Evolutionary conservation across 2,329 filamentous ascomycete genomes (phyloP), one percentile per base, ranked within the genome.

Genomic region (Fusarium protoensiforme): DNA sequence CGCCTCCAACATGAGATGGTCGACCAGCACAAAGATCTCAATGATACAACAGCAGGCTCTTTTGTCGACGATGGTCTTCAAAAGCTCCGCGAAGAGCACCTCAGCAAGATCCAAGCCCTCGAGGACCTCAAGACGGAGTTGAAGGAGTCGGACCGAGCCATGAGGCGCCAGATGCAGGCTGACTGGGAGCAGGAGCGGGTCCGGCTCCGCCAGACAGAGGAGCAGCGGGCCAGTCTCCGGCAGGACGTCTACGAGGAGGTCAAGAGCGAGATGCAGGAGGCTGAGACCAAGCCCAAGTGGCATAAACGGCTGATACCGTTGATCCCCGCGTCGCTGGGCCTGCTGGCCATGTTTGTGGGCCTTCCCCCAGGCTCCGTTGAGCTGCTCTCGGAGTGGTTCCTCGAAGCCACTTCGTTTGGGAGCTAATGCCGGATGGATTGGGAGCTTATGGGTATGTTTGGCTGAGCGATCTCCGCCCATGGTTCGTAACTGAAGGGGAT

Each of bases 341-440:
- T 53, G 9, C 27, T 53, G 2, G 29, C 18, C 3, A 20, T 20
- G 27, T 20, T 53, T 31, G 48, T 53, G 5, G 48, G 48, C 10
- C 4, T 53, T 11, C 29, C 48, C 1, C 29, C 48, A 13, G 48
- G 48, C 16, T 53, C 27, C 10, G 1, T 33, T 10, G 46, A 51
- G 9, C 24, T 29, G 27, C 43, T 48, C 10, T 48, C 43, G 8
- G 16, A 16, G 24, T 48, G 36, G 36, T 38, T 38, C 36, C 9
- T 10, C 16, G 18, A 38, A 16, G n/a, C 10, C 8, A 38, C 36
- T 16, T 38, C 18, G 18, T 18, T 38, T n/a, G 36, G 18, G 2
- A 18, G 18, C 4, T 38, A 8, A n/a, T 9, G n/a, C 8, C 18
- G 9, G 0, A 9, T 5, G 9, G 18, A 1, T 5, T 39, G 36